Base-by-base conservation (phyloP, 192 early-diverging fungal species). In the Cetraspora pellucida region DNA sequence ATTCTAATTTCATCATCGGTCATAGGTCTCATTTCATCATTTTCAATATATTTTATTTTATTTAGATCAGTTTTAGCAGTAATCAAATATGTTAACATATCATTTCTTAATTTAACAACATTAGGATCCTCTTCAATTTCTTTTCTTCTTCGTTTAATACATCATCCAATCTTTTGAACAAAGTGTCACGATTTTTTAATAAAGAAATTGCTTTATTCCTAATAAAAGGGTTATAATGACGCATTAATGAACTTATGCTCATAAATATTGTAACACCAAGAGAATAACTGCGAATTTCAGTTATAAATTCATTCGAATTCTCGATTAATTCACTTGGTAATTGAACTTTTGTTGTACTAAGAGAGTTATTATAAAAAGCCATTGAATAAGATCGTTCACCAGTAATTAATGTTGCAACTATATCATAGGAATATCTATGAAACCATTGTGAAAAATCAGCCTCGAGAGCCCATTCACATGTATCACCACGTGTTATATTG, bases 1-100 rank as follows among this genome's bases (percentile, higher is more conserved):
- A 16, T 58, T 45, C 58, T 31, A 37, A 74, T 74, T 45, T 74
- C 72, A 13, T 59, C 57, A 43, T 74, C 31, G 0, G 54, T 74
- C 37, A 74, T 23, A 46, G 72, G 54, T 61, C 59, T 44, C 14
- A 45, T 5, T 19, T 23, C 10, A 2, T 57, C 58, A 30, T 21
- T n/a, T 43, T 21, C 45, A n/a, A 4, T 14, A 8, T 7, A 10
- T 11, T 30, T 31, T 13, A 11, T 37, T 19, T 44, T 10, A 60
- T 58, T 60, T 28, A 10, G 45, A 74, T 74, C 57, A 28, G 72
- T 74, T 60, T 74, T 74, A 16, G 54, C 52, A 30, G 57, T 74
- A n/a, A 60, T 23, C 13, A 74, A 60, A n/a, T 13, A 23, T 23
- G 72, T 59, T 21, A 74, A 55, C 16, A 74, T 43, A 74, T 74